phyloP scores from a whole-genome alignment of 2,329 filamentous ascomycete species.

The Colletotrichum musae region DNA sequence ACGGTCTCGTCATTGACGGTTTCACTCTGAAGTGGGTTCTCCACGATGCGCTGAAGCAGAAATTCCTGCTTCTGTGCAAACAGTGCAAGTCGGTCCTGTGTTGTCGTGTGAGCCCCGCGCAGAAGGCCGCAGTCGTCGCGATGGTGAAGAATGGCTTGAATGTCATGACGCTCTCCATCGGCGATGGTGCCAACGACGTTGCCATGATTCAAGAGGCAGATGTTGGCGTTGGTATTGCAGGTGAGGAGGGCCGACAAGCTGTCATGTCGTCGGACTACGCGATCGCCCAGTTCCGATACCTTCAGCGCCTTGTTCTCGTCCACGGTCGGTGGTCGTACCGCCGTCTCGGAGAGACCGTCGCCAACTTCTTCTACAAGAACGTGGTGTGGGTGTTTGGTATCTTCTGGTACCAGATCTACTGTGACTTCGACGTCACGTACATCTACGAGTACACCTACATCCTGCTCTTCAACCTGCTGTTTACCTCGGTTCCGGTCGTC shows the following conservation, averaged over 20 bases:
- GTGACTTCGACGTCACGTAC: slow-evolving; percentile 96
- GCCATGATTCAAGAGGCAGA: slow-evolving; percentile 98
- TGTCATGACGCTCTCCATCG: slow-evolving; percentile 95
- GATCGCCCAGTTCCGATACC: slow-evolving; percentile 92
- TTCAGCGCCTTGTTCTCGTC: slow-evolving; percentile 87
- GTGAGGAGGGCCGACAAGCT: slow-evolving; percentile 91
- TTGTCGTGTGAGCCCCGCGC: slow-evolving; percentile 95
- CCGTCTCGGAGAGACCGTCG: slow-evolving; percentile 90
- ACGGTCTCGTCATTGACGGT: slow-evolving; percentile 95
- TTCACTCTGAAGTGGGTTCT: slow-evolving; percentile 93
- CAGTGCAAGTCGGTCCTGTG: slow-evolving; percentile 97
- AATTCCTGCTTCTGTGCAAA: slow-evolving; percentile 95
- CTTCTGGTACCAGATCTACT: slow-evolving; percentile 98
- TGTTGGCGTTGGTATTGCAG: slow-evolving; percentile 95
- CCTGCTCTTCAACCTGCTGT: slow-evolving; percentile 94
- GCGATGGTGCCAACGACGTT: slow-evolving; percentile 95
- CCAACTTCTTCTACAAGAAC: slow-evolving; percentile 99
- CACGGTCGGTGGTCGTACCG: slow-evolving; percentile 98
- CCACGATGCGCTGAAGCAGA: slow-evolving; percentile 85
- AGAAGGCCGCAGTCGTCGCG: slow-evolving; percentile 96
- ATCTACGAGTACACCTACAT: slow-evolving; percentile 99
- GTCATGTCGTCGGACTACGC: slow-evolving; percentile 98
- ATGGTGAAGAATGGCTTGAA: slow-evolving; percentile 97
- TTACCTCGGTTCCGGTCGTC: slow-evolving; percentile 94
- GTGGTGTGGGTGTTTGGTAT: slow-evolving; percentile 97